Percentiles rank a stretch among this genome's conserved stretches.
Evolutionary conservation across 371 early-diverging fungal genomes (phyloP).

Genomic region (Mortierella sp.): DNA sequence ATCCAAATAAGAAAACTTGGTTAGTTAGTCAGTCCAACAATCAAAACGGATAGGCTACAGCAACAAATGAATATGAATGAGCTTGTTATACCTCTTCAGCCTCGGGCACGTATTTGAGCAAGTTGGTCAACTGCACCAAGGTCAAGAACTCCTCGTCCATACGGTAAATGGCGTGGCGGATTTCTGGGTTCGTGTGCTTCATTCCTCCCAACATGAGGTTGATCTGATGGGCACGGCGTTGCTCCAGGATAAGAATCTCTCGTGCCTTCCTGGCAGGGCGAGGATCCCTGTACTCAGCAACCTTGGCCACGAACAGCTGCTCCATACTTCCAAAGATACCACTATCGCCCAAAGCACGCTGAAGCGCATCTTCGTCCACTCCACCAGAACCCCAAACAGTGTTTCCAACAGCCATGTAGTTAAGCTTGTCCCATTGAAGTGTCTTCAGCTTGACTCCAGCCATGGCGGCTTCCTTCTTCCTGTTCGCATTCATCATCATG

Average conservation of each 20-base stretch:
- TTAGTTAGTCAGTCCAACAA: too few species aligned
- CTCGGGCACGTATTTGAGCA: constrained; percentile 74
- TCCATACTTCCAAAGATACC: constrained; percentile 82
- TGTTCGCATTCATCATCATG: constrained; percentile 42
- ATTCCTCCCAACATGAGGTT: constrained; percentile 79
- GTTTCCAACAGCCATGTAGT: constrained; percentile 68
- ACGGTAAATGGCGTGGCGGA: constrained; percentile 75
- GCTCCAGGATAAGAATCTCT: constrained; percentile 49
- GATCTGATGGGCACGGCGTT: constrained; percentile 59
- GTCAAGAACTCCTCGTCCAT: constrained; percentile 74
- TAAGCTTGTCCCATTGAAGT: constrained; percentile 91
- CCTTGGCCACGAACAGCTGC: constrained; percentile 82
- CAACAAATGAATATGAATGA: too few species aligned
- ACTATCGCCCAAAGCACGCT: constrained; percentile 67
- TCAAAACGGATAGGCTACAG: too few species aligned
- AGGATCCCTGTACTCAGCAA: constrained; percentile 66
- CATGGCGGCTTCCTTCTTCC: constrained; percentile 73
- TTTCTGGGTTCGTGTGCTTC: constrained; percentile 74
- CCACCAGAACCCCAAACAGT: constrained; percentile 72
- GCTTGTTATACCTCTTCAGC: constrained; percentile 61
- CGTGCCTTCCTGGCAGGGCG: constrained; percentile 73
- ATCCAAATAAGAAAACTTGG: too few species aligned
- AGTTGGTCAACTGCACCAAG: constrained; percentile 69
- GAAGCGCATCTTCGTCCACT: constrained; percentile 66
- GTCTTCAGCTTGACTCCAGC: constrained; percentile 84